Percentiles rank a stretch among this genome's conserved stretches.
Conservation (phyloP, 2,329 filamentous ascomycete species). For the Beauveria brongniartii region DNA sequence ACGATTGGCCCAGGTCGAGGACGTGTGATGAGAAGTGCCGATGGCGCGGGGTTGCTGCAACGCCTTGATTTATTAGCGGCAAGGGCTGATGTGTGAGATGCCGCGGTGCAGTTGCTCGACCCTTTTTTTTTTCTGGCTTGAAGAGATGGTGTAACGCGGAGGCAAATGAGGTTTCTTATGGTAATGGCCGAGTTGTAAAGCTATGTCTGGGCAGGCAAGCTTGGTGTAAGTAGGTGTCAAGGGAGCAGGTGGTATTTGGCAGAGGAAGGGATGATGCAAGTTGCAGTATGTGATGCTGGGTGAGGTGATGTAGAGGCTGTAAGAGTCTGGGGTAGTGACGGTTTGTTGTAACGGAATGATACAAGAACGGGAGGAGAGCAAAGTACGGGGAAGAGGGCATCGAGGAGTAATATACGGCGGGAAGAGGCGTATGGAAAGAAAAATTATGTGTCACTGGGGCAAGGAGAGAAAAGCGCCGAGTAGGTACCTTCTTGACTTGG, state of each 20-base stretch:
- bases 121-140: too few species aligned
- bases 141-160: background rate
- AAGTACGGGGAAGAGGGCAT: constrained; percentile 1
- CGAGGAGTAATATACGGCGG: constrained; percentile 4
- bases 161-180: background rate
- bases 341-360: background rate
- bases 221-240: background rate
- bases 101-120: background rate
- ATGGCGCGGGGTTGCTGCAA: background rate
- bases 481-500: background rate
- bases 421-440: background rate
- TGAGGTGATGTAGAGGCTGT: background rate
- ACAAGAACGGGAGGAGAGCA: background rate
- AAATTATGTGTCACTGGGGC: background rate
- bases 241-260: background rate
- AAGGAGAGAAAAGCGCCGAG: background rate
- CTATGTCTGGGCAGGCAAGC: background rate
- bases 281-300: background rate
- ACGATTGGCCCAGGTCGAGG: background rate
- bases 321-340: constrained; percentile 2
- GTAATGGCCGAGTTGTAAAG: background rate
- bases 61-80: background rate
- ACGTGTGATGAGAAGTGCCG: background rate
- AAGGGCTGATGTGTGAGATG: background rate
- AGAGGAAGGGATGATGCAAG: background rate